Evolutionary conservation across 352 stramenopile species (phyloP).

Genomic region (Pythium oligandrum): DNA sequence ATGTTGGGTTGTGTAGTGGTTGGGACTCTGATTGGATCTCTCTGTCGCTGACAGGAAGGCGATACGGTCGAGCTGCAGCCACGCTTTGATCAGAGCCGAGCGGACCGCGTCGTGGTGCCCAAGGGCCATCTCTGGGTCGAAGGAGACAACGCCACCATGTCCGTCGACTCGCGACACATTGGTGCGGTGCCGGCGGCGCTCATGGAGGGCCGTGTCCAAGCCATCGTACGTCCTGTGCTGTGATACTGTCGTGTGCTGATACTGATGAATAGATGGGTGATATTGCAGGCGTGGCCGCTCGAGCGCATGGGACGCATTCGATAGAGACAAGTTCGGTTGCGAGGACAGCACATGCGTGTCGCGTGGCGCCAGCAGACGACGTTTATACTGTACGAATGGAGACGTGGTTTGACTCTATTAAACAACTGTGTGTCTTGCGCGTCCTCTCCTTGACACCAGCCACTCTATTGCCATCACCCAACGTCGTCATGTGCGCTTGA

Average conservation of each 20-base stretch:
- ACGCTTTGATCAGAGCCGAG: conserved; percentile 51
- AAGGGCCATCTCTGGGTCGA: conserved; percentile 96
- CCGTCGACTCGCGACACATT: conserved; percentile 92
- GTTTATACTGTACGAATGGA: no score
- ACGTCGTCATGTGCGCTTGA: conserved; percentile 29
- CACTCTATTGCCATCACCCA: no score
- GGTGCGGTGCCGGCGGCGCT: conserved; percentile 88
- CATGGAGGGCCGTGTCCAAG: conserved; percentile 61
- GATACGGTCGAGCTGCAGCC: conserved; percentile 77
- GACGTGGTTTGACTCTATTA: no score
- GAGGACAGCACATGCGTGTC: no score
- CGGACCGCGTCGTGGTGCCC: conserved; percentile 71
- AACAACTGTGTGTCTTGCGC: no score
- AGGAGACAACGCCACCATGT: conserved; percentile 94
- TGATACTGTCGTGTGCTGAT: neutral
- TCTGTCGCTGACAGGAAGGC: conserved; percentile 45
- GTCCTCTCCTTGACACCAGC: no score
- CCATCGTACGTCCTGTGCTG: conserved; percentile 47
- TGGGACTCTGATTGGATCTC: neutral
- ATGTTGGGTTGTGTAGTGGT: neutral
- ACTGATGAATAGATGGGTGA: no score
- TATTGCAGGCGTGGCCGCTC: conserved; percentile 13
- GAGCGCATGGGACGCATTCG: conserved; percentile 14
- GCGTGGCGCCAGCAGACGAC: no score
- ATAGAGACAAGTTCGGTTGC: conserved; percentile 8